Evolutionary conservation across 73 alveolate species (phyloP), one percentile per base, ranked within the genome.

Genomic region (Paramecium sexaurelia): DNA sequence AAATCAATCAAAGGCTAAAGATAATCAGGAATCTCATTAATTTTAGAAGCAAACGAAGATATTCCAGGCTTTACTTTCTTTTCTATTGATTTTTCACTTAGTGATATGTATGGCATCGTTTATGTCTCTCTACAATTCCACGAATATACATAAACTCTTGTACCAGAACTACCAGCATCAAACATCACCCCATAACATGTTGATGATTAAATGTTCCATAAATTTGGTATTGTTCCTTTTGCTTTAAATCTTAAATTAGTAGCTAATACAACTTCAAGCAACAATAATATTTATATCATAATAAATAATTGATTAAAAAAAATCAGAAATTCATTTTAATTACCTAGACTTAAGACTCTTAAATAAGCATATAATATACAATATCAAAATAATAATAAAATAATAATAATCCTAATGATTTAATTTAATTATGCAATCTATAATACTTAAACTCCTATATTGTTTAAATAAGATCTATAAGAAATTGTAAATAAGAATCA

Each of bases 151-250:
- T 82, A 75, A 1, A 88, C 73, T 41, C 87, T 88, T 3, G 94
- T 88, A 11, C 91, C 85, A 9, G 91, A 40, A 43, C 91, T 68
- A 26, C 94, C 94, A 17, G 91, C 94, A 88, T 88, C 94, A 47
- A 88, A 88, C 47, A 88, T 88, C 4, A 88, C 91, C 43, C 94
- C 94, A 24, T 61, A 26, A 29, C 83, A 61, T 10, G 9, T 61
- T 9, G 45, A 29, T 26, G 45, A 41, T 29, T 61, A 13, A 3
- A 61, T 2, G 45, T 61, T 61, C 83, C 83, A 61, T 26, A 61
- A 27, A 32, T 61, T 61, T 0, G 24, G 24, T 61, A 61, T 61
- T 24, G 83, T 61, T 32, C 83, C 83, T n/a, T 61, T 61, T 5
- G 20, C 24, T 61, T 8, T 19, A 27, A 61, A 61, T 61, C 83